These are phyloP conservation scores for Rhizopogon sp. DNA, from an alignment of 768 basidiomycete species.

Conservation along the genomic window DNA sequence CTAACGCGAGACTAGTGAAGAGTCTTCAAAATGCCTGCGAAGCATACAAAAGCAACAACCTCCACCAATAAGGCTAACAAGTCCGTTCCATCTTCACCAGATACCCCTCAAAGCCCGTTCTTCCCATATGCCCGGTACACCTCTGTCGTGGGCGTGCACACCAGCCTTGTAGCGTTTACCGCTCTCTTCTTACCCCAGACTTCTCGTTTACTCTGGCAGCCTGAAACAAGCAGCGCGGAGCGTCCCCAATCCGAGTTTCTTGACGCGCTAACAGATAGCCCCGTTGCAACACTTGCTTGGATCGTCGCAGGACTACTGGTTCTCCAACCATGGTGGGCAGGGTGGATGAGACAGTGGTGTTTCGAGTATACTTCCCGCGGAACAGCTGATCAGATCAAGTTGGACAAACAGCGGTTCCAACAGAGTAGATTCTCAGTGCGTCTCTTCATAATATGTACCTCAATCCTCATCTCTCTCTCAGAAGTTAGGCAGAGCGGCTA, in stretches of 20 bases:
- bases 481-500: constrained; percentile 47
- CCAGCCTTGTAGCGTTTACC: constrained; percentile 58
- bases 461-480: constrained; percentile 20
- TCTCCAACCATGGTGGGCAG: constrained; percentile 69
- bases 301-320: constrained; percentile 48
- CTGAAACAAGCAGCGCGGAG: constrained; percentile 35
- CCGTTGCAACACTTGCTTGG: constrained; percentile 53
- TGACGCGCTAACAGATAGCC: constrained; percentile 57
- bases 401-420: constrained; percentile 37
- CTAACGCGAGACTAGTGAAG: too few species aligned
- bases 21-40: neutral
- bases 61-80: neutral
- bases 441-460: neutral
- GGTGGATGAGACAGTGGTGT: constrained; percentile 58
- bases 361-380: constrained; percentile 37
- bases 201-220: constrained; percentile 37
- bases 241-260: constrained; percentile 71
- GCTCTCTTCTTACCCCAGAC: constrained; percentile 70
- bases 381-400: constrained; percentile 35
- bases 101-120: neutral
- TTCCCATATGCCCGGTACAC: constrained; percentile 58
- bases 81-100: neutral
- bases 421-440: constrained; percentile 36
- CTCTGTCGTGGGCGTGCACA: constrained; percentile 64
- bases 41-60: neutral